These are phyloP conservation scores for Candida ascalaphidarum DNA, from an alignment of 805 yeast genomes.

Conservation along the genomic window DNA sequence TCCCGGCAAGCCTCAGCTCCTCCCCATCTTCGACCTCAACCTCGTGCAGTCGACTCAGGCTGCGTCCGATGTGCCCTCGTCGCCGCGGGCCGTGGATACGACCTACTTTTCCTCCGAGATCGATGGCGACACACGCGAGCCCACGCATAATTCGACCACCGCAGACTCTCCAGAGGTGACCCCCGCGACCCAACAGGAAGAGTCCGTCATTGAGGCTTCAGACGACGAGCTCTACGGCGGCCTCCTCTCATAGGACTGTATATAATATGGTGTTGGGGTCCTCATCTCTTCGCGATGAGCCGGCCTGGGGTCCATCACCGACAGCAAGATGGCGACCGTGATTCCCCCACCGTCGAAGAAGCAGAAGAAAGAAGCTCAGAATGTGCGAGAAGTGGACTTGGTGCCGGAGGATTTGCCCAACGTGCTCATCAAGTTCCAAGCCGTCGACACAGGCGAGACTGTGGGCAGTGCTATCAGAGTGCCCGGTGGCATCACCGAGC, in stretches of 20 bases:
- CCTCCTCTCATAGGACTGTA: constrained; percentile 7
- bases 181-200: constrained; percentile 1
- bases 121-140: background rate
- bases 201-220: constrained; percentile 22
- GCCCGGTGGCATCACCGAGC: constrained; percentile 80
- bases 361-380: constrained; percentile 77
- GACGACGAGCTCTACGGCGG: constrained; percentile 22
- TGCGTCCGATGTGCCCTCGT: constrained; percentile 1
- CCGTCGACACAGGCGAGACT: constrained; percentile 84
- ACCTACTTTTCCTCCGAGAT: background rate
- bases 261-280: too few relatives aligned
- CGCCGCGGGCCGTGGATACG: background rate
- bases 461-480: constrained; percentile 83
- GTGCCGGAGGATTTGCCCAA: constrained; percentile 77
- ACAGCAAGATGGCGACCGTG: constrained; percentile 84
- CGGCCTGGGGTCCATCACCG: background rate
- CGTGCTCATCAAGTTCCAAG: constrained; percentile 82
- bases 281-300: constrained; percentile 1
- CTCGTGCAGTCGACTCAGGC: background rate
- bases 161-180: constrained; percentile 5
- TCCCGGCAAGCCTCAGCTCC: too few relatives aligned
- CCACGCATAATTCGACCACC: constrained; percentile 7
- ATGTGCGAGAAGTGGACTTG: constrained; percentile 64
- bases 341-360: constrained; percentile 91
- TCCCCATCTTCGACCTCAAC: background rate